Evolutionary conservation across 2,329 filamentous ascomycete genomes (phyloP).

Genomic region (Alternaria sp.): DNA sequence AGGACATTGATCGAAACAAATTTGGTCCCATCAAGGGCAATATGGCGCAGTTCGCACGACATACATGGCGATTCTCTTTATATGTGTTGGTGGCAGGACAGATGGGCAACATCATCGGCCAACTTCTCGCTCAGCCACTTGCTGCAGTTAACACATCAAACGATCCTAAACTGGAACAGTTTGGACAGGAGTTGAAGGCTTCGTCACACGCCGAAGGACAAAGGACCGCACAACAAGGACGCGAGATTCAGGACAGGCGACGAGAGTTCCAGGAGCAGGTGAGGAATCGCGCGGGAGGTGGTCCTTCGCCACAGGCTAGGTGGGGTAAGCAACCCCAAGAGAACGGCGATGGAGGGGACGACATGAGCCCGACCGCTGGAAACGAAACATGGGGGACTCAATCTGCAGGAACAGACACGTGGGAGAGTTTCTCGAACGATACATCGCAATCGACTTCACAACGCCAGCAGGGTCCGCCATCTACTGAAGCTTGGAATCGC

Average conservation of each 20-base stretch:
- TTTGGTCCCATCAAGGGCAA: constrained; percentile 47
- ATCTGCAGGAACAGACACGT: constrained; percentile 15
- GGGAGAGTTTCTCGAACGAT: constrained; percentile 26
- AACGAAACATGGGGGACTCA: constrained; percentile 44
- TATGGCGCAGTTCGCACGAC: constrained; percentile 39
- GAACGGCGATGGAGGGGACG: constrained; percentile 46
- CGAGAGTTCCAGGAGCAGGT: constrained; percentile 33
- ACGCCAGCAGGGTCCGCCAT: constrained; percentile 15
- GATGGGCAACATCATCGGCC: constrained; percentile 47
- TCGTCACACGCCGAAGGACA: constrained; percentile 23
- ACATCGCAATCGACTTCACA: constrained; percentile 17
- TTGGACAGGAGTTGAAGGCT: constrained; percentile 48
- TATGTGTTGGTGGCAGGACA: constrained; percentile 38
- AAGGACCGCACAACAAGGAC: constrained; percentile 19
- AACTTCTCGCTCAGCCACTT: constrained; percentile 42
- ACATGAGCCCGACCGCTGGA: constrained; percentile 55
- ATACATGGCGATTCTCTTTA: constrained; percentile 37
- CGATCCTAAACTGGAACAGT: constrained; percentile 53
- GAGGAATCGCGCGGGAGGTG: constrained; percentile 31
- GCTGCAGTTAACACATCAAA: constrained; percentile 45
- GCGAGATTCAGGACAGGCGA: constrained; percentile 29
- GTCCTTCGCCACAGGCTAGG: constrained; percentile 50
- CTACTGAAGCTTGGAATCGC: constrained; percentile 13
- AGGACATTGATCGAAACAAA: constrained; percentile 51
- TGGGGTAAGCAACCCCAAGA: constrained; percentile 28